Conservation (phyloP, 352 stramenopile genomes). For the Globisporangium paddicum region DNA sequence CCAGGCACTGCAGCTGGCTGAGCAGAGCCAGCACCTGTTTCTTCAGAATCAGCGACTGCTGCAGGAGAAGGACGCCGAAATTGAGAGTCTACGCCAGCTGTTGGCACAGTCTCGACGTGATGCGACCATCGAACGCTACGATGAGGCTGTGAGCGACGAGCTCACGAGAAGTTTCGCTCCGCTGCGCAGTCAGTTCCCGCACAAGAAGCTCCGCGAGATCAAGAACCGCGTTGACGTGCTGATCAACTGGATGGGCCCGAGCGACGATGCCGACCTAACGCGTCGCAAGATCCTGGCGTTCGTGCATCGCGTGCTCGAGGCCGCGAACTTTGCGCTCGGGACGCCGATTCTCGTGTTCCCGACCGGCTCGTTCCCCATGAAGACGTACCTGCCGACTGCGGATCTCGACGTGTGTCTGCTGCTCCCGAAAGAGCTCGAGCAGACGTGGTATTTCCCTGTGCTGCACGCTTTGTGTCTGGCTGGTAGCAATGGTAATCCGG, state of each 20-base stretch:
- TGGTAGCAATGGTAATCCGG: constrained; percentile 22
- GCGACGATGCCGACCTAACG: constrained; percentile 49
- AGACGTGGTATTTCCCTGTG: constrained; percentile 83
- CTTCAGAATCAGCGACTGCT: constrained; percentile 52
- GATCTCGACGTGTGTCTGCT: constrained; percentile 85
- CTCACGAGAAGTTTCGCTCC: constrained; percentile 1
- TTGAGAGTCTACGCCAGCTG: constrained; percentile 36
- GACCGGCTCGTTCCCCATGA: constrained; percentile 87
- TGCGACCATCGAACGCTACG: constrained; percentile 11
- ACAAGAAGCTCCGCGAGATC: constrained; percentile 20
- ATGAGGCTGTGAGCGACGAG: constrained; percentile 1
- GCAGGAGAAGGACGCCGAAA: constrained; percentile 66
- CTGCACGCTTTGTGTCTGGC: constrained; percentile 80
- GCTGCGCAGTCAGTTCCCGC: constrained; percentile 36
- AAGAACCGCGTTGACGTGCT: constrained; percentile 34
- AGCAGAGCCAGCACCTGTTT: constrained; percentile 60
- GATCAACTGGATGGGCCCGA: constrained; percentile 65
- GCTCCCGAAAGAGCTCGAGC: constrained; percentile 71
- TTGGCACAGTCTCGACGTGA: constrained; percentile 22
- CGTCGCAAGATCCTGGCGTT: constrained; percentile 63
- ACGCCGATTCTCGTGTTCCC: constrained; percentile 53
- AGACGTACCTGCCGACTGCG: constrained; percentile 86
- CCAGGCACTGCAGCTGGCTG: constrained; percentile 58
- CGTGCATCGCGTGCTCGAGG: constrained; percentile 56
- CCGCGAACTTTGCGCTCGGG: constrained; percentile 37